Conservation (phyloP, 352 stramenopile species). For the Phytopythium boreale region DNA sequence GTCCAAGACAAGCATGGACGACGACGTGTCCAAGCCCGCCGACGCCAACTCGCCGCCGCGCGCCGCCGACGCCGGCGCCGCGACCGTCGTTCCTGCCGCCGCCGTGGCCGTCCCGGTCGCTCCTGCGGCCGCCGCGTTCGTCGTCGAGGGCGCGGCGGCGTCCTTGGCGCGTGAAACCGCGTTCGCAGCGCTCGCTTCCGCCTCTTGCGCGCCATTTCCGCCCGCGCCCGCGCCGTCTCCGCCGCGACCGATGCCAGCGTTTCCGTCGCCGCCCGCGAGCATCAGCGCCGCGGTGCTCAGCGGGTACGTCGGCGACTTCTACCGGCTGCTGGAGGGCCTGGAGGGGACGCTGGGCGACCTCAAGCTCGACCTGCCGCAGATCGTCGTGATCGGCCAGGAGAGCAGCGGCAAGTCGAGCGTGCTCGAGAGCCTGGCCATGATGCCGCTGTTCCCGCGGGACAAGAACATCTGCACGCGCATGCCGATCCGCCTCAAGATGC, state of each 20-base stretch:
- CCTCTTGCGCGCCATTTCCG: too few species aligned
- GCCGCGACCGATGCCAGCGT: too few species aligned
- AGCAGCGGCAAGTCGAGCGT: constrained; percentile 49
- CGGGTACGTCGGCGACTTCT: constrained; percentile 30
- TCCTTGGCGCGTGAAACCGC: not conserved
- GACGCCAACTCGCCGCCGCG: too few species aligned
- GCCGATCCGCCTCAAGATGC: constrained; percentile 40
- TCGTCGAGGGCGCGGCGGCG: not conserved
- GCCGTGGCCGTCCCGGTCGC: not conserved
- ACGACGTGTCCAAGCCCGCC: not conserved
- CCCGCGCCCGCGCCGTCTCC: too few species aligned
- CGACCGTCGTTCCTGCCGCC: not conserved
- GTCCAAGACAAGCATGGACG: not conserved
- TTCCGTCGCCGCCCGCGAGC: not conserved
- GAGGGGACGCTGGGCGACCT: constrained; percentile 11
- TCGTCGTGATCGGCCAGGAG: constrained; percentile 44
- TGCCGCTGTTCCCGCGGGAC: constrained; percentile 42
- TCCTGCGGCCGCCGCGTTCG: not conserved
- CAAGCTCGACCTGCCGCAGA: constrained; percentile 25
- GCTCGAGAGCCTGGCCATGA: constrained; percentile 42
- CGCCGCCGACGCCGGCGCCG: not conserved
- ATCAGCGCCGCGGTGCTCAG: constrained; percentile 27
- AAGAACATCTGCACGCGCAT: constrained; percentile 32
- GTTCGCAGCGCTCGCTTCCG: not conserved
- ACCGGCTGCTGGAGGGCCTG: constrained; percentile 21